Conservation (phyloP, 2,329 filamentous ascomycete species). For the Colletotrichum orbiculare region DNA sequence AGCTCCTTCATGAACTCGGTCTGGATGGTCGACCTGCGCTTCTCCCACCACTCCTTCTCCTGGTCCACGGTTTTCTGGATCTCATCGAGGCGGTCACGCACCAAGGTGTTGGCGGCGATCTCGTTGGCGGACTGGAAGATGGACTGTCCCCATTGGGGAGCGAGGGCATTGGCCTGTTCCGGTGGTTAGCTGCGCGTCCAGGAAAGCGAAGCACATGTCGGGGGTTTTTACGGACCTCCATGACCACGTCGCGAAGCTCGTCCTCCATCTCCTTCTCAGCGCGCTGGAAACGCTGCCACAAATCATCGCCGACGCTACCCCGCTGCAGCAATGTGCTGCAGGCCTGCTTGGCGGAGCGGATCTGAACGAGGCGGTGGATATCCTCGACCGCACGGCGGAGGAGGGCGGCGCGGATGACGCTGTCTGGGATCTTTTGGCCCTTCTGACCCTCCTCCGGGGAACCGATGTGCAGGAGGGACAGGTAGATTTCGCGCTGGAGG, state of each 20-base stretch:
- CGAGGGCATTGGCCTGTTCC: slow-evolving; percentile 85
- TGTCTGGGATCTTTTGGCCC: slow-evolving; percentile 78
- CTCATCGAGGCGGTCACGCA: slow-evolving; percentile 80
- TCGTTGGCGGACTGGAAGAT: slow-evolving; percentile 99
- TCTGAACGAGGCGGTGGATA: slow-evolving; percentile 89
- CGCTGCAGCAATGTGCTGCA: slow-evolving; percentile 85
- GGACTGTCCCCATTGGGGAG: slow-evolving; percentile 87
- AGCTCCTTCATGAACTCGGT: slow-evolving; percentile 87
- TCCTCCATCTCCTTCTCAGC: slow-evolving; percentile 99
- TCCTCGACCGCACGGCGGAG: slow-evolving; percentile 91
- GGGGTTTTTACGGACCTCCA: slow-evolving; percentile 72
- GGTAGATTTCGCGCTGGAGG: slow-evolving; percentile 92
- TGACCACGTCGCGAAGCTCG: slow-evolving; percentile 92
- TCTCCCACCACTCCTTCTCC: slow-evolving; percentile 95
- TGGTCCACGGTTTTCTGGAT: slow-evolving; percentile 76
- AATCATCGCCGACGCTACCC: slow-evolving; percentile 93
- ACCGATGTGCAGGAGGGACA: slow-evolving; percentile 86
- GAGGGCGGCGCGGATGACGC: slow-evolving; percentile 87
- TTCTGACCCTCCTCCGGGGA: slow-evolving; percentile 71
- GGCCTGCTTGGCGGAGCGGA: slow-evolving; percentile 89
- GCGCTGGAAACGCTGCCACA: slow-evolving; percentile 91
- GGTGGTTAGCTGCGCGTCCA: slow-evolving; percentile 16
- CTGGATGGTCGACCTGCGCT: slow-evolving; percentile 78
- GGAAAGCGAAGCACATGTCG: too few species aligned
- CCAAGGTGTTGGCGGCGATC: slow-evolving; percentile 84